Evolutionary conservation across 139 green algal species (phyloP).

Genomic region (Chlorella sp.): DNA sequence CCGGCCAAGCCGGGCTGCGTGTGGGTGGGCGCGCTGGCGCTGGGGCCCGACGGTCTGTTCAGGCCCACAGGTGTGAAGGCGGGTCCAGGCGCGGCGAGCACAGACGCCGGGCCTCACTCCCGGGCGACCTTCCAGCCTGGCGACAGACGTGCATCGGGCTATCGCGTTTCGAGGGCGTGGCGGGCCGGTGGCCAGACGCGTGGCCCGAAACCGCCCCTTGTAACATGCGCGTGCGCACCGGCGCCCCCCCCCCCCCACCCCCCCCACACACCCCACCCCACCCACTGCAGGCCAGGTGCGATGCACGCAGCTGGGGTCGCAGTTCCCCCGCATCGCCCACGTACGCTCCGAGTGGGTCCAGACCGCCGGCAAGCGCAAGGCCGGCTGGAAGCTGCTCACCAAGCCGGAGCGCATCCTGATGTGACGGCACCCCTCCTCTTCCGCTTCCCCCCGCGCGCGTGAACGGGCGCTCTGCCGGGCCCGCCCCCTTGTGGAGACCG

Average conservation of each 20-base stretch:
- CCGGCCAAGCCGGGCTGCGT: constrained; percentile 13
- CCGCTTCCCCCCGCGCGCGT: no score
- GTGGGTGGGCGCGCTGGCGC: constrained; percentile 36
- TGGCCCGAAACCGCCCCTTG: not conserved
- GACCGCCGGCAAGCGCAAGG: not conserved
- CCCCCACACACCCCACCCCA: not conserved
- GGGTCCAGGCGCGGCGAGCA: not conserved
- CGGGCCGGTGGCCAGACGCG: not conserved
- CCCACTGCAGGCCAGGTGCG: not conserved
- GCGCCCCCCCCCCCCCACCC: not conserved
- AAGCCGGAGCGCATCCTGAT: constrained; percentile 37
- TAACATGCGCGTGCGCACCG: not conserved
- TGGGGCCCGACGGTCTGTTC: constrained; percentile 30
- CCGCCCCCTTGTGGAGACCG: no score
- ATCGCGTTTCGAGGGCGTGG: not conserved
- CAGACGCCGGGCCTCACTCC: no score
- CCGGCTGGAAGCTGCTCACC: constrained; percentile 34
- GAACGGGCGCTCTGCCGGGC: no score
- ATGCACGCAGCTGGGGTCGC: constrained; percentile 22
- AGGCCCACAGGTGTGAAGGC: no score
- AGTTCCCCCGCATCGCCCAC: constrained; percentile 31
- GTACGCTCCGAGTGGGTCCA: constrained; percentile 36
- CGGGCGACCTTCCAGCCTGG: no score
- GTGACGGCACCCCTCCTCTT: constrained; percentile 15
- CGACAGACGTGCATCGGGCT: no score